Base-by-base conservation (phyloP, 345 rosid species). In the Aegle marmelos region DNA sequence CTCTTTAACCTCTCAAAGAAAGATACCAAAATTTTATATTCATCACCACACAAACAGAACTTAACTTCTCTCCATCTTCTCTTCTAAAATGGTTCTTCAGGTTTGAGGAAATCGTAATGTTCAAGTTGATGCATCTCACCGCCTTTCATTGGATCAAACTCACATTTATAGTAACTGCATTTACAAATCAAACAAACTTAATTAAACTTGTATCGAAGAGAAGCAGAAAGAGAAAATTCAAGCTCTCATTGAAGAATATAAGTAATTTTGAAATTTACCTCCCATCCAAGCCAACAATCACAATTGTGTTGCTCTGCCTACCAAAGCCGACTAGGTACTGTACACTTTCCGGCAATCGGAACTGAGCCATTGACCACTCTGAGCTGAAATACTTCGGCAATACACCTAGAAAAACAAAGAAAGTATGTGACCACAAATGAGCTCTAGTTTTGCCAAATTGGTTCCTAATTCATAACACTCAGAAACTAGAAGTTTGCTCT, bases 341-440 rank as follows among this genome's bases (percentile, higher is more conserved):
- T 41, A 80, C 83, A 33, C 82, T 89, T 78, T 90, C 93, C 21
- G 60, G 85, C 80, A 88, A 69, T 22, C 85, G 86, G 75, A 86
- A 82, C 80, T 83, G 87, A 53, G 93, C 93, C 76, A 90, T 86
- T 2, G 93, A 89, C 93, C 93, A 86, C 79, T 88, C 89, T 25
- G 93, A 89, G 84, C 85, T 88, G 72, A 90, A 90, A 86, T 89
- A 89, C 75, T 83, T 85, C 0, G 92, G 91, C 61, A 89, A 77
- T 30, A 87, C 91, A 25, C 89, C 92, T 89, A 84, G 79, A 80
- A 70, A 70, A 21, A n/a, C 50, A 45, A 36, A 19, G 22, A 39
- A 37, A 37, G 27, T 21, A 36, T 36, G 21, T 11, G 22, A 70
- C 4, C 37, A 13, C 72, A 67, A 57, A 53, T 71, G 25, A 50